Conservation (phyloP, 2,329 filamentous ascomycete species). For the Zymoseptoria tritici region DNA sequence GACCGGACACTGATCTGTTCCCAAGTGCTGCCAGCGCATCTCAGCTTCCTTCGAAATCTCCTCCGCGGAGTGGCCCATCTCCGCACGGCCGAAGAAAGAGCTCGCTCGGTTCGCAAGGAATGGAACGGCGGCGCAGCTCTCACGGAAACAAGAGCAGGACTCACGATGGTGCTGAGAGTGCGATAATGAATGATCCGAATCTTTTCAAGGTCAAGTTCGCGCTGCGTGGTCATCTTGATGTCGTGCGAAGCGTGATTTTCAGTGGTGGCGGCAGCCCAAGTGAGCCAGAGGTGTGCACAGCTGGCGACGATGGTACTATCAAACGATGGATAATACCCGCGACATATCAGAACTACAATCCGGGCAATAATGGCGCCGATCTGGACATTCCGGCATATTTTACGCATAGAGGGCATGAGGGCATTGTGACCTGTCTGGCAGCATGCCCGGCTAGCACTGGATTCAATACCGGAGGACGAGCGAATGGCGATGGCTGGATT, state of each 20-base stretch:
- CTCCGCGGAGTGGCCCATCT: conserved; percentile 55
- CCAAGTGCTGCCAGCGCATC: conserved; percentile 57
- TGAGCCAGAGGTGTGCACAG: conserved; percentile 94
- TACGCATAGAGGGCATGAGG: conserved; percentile 89
- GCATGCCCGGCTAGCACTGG: conserved; percentile 82
- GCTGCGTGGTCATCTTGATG: conserved; percentile 84
- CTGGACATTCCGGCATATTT: conserved; percentile 90
- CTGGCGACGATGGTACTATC: conserved; percentile 88
- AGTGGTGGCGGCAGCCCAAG: conserved; percentile 91
- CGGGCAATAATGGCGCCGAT: conserved; percentile 54
- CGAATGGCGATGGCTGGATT: conserved; percentile 91
- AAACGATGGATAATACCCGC: conserved; percentile 94
- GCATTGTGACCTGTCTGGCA: conserved; percentile 77
- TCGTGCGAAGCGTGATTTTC: conserved; percentile 90
- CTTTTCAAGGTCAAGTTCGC: conserved; percentile 92
- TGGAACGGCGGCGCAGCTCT: conserved; percentile 56
- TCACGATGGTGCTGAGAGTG: conserved; percentile 37
- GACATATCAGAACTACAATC: conserved; percentile 53
- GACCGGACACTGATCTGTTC: conserved; percentile 83
- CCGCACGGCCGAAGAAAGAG: conserved; percentile 68
- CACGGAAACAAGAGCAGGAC: conserved; percentile 47
- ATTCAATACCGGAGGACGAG: conserved; percentile 81
- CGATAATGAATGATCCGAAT: conserved; percentile 56
- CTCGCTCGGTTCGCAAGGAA: conserved; percentile 47
- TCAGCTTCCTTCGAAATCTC: conserved; percentile 71